Percentiles rank a stretch among this genome's conserved stretches.
Conservation (phyloP, 2,329 filamentous ascomycete genomes). For the Diaporthe ampelina region DNA sequence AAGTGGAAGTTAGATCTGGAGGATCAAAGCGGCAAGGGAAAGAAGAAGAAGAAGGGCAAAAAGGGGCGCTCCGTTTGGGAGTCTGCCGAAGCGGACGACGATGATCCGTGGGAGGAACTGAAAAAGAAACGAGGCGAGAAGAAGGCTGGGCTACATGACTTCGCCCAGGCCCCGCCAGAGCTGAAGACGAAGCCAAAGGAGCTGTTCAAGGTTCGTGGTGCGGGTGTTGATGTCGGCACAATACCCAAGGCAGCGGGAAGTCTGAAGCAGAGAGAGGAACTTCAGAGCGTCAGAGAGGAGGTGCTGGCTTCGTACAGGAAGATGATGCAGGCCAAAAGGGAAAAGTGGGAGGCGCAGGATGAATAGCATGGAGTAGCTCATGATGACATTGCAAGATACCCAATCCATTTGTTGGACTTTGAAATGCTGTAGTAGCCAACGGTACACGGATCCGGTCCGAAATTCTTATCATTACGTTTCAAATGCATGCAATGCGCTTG, state of each 20-base stretch:
- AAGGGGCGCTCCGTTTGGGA: slow-evolving; percentile 58
- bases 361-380: background rate
- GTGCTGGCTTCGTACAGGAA: slow-evolving; percentile 82
- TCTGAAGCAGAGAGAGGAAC: slow-evolving; percentile 79
- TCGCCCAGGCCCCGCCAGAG: slow-evolving; percentile 82
- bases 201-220: slow-evolving; percentile 75
- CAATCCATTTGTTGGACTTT: background rate
- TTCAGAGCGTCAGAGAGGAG: slow-evolving; percentile 76
- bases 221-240: slow-evolving; percentile 76
- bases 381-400: slow-evolving; percentile 11
- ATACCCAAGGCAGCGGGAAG: slow-evolving; percentile 79
- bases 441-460: background rate
- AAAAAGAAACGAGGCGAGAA: slow-evolving; percentile 74
- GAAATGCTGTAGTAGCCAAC: background rate
- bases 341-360: slow-evolving; percentile 17
- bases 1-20: slow-evolving; percentile 62
- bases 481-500: background rate
- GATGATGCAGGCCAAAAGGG: slow-evolving; percentile 72
- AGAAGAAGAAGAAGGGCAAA: slow-evolving; percentile 55
- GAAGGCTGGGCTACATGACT: slow-evolving; percentile 63
- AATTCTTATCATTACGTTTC: background rate
- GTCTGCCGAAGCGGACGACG: slow-evolving; percentile 65
- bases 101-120: slow-evolving; percentile 81
- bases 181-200: slow-evolving; percentile 74
- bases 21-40: slow-evolving; percentile 57